Percentiles rank a stretch among this genome's conserved stretches.
Evolutionary conservation across 2,329 filamentous ascomycete genomes (phyloP).

Genomic region (Diaporthe vaccinii): DNA sequence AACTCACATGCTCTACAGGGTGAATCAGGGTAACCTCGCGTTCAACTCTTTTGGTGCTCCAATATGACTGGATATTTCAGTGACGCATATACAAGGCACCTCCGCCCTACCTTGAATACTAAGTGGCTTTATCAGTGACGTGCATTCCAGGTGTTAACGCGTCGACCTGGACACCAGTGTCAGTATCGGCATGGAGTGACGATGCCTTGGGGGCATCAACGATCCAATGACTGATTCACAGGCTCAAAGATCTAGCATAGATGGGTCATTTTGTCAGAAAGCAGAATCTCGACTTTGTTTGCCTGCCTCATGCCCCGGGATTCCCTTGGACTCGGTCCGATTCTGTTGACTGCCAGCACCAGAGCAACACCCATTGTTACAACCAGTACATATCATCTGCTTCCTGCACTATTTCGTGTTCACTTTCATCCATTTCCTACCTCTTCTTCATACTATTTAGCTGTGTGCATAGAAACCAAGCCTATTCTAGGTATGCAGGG

Average conservation of each 20-base stretch:
- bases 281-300: background rate
- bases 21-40: background rate
- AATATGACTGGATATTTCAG: background rate
- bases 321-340: background rate
- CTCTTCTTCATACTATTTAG: background rate
- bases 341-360: background rate
- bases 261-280: too few species aligned
- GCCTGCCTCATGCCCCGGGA: background rate
- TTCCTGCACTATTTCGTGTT: background rate
- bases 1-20: background rate
- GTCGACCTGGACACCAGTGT: background rate
- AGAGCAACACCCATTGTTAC: background rate
- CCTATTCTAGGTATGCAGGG: background rate
- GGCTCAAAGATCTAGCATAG: background rate
- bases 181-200: background rate
- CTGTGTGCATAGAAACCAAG: background rate
- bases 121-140: background rate
- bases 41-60: background rate
- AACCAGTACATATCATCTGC: background rate
- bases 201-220: background rate
- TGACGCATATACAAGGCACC: background rate
- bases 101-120: background rate
- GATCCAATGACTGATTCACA: background rate
- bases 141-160: too few species aligned
- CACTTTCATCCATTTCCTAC: background rate